phyloP scores from a whole-genome alignment of 306 rosid genomes.

The Herpetospermum pedunculosum region DNA sequence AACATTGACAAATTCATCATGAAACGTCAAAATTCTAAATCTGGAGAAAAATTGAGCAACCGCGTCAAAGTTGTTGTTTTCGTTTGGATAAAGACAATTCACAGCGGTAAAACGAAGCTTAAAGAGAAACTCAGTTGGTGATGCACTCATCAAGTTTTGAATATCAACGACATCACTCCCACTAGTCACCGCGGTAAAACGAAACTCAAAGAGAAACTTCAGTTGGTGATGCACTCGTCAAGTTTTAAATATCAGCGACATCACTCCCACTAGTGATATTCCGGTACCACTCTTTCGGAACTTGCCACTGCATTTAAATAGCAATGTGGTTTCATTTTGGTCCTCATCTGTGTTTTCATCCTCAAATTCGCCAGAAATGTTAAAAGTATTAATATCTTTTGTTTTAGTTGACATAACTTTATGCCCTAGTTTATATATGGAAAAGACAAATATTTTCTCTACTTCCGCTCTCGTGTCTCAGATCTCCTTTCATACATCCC shows the following conservation, averaged over 20 bases:
- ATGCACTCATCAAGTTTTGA: no score
- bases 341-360: not conserved
- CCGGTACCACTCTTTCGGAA: conserved; percentile 58
- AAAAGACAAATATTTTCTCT: conserved; percentile 71
- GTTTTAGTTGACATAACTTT: conserved; percentile 14
- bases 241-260: conserved; percentile 21
- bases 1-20: conserved; percentile 35
- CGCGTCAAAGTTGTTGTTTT: conserved; percentile 30
- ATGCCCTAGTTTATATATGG: conserved; percentile 45
- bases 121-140: conserved; percentile 47
- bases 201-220: no score
- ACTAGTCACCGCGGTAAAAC: no score
- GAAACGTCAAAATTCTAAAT: conserved; percentile 46
- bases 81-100: conserved; percentile 33
- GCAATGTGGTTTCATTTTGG: conserved; percentile 12
- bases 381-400: not conserved
- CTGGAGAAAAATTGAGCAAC: conserved; percentile 62
- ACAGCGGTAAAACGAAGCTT: conserved; percentile 57
- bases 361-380: not conserved
- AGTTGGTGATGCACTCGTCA: conserved; percentile 27
- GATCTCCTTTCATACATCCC: conserved; percentile 21
- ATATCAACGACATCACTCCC: no score
- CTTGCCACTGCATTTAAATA: conserved; percentile 31
- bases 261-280: conserved; percentile 25
- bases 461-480: conserved; percentile 57